Base-by-base conservation (phyloP, 2,329 filamentous ascomycete genomes). In the Aspergillus fumigatiaffinis region DNA sequence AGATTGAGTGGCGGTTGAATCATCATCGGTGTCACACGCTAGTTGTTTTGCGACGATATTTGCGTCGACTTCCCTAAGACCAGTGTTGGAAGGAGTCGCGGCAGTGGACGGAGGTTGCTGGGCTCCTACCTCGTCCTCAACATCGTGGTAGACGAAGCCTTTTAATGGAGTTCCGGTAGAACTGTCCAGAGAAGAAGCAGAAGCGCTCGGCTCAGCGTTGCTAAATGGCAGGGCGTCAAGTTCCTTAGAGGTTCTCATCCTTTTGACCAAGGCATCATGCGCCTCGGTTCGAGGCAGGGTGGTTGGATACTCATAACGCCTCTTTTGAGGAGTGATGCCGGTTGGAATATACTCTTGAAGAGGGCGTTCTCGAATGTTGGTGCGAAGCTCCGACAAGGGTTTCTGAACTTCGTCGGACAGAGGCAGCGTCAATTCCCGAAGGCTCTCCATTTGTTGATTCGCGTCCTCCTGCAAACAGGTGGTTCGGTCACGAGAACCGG, bases 341-440 rank as follows among this genome's bases (percentile, higher is more conserved):
- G 94, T 97, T 0, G 90, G 84, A 41, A 85, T 80, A 72, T 97
- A 97, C 70, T 97, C 92, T 53, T 86, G 82, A 53, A 97, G 80
- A 4, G 80, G 74, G 1, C 87, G 86, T 50, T 75, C 77, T 17
- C 82, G 77, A 50, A 96, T 84, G n/a, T 85, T 82, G 20, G 86
- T 80, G 7, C 91, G 86, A 26, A 99, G 84, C 50, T 86, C 82
- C 26, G 80, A 76, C 5, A 97, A 84, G 7, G 91, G 89, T 63
- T 86, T 82, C 60, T 87, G 85, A 10, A 95, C 76, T 29, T 81
- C 77, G 21, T 76, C 69, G 5, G 73, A 71, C 4, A 96, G 78
- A 7, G 85, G 83, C 21, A 82, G 81, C 8, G 94, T 77, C 1
- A 83, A 82, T 9, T 84, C 80, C 53, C 82, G 79, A 2, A 93